These are phyloP conservation scores for Atkinsonella texensis DNA, from an alignment of 2,329 filamentous ascomycete species.

Conservation along the genomic window DNA sequence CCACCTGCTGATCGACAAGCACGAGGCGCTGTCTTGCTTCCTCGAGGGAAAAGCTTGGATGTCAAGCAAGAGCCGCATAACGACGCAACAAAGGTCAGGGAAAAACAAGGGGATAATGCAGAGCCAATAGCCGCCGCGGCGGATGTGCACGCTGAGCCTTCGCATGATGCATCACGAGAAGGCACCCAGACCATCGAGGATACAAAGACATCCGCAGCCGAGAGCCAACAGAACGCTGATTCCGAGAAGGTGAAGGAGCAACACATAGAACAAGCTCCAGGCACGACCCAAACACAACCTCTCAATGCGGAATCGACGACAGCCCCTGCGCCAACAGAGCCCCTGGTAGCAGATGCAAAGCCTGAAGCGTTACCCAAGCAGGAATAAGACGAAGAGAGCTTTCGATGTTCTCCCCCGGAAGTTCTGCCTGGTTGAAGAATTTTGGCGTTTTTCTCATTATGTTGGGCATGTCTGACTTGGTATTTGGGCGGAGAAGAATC, in stretches of 20 bases:
- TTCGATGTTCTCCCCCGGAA: not conserved
- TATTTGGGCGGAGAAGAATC: not conserved
- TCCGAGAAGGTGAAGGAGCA: not conserved
- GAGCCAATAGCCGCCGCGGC: not conserved
- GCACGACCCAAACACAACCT: not conserved
- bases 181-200: not conserved
- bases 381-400: not conserved
- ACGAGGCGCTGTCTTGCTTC: constrained; percentile 18
- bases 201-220: not conserved
- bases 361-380: not conserved
- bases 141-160: not conserved
- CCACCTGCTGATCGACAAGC: constrained; percentile 29
- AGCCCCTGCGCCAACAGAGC: not conserved
- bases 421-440: not conserved
- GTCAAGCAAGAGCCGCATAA: constrained; percentile 26
- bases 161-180: not conserved
- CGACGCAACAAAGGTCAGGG: constrained; percentile 10
- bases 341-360: not conserved
- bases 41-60: constrained; percentile 37
- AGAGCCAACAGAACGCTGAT: not conserved
- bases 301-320: not conserved
- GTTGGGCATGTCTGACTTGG: not conserved
- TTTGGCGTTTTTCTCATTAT: not conserved
- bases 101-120: not conserved
- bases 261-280: not conserved